These are phyloP conservation scores for Aegilops speltoides DNA, from an alignment of 176 grass and related monocot genomes.

Conservation along the genomic window DNA sequence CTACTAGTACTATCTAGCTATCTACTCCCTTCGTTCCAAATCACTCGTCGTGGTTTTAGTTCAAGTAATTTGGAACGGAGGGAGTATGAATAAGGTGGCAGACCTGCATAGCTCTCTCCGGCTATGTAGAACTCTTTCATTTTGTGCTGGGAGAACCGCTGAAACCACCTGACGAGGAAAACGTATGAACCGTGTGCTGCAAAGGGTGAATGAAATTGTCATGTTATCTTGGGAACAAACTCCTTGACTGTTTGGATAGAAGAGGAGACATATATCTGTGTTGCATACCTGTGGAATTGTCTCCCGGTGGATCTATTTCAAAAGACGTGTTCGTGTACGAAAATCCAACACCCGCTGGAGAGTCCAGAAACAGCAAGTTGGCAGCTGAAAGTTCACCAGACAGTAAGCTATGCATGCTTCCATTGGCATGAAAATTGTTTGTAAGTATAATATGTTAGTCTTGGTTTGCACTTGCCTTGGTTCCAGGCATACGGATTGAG, in stretches of 20 bases:
- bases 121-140: slow-evolving; percentile 59
- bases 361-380: slow-evolving; percentile 79
- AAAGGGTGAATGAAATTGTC: not conserved
- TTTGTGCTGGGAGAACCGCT: slow-evolving; percentile 68
- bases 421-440: not conserved
- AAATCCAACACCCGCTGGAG: slow-evolving; percentile 86
- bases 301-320: slow-evolving; percentile 49
- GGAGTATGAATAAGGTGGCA: not conserved
- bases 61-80: too few species aligned
- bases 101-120: slow-evolving; percentile 66
- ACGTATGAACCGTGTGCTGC: slow-evolving; percentile 61
- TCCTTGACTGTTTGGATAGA: not conserved
- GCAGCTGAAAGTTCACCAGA: slow-evolving; percentile 51
- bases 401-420: not conserved
- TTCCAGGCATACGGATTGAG: slow-evolving; percentile 71
- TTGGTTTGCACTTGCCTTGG: slow-evolving; percentile 45
- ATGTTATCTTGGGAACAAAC: not conserved
- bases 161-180: slow-evolving; percentile 76
- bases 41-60: too few species aligned
- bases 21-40: too few species aligned
- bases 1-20: too few species aligned
- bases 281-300: slow-evolving; percentile 66
- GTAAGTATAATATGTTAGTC: not conserved
- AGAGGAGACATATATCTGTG: not conserved
- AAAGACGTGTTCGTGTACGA: slow-evolving; percentile 85